phyloP scores from a whole-genome alignment of 2,329 filamentous ascomycete genomes.

The Talaromyces verruculosus region DNA sequence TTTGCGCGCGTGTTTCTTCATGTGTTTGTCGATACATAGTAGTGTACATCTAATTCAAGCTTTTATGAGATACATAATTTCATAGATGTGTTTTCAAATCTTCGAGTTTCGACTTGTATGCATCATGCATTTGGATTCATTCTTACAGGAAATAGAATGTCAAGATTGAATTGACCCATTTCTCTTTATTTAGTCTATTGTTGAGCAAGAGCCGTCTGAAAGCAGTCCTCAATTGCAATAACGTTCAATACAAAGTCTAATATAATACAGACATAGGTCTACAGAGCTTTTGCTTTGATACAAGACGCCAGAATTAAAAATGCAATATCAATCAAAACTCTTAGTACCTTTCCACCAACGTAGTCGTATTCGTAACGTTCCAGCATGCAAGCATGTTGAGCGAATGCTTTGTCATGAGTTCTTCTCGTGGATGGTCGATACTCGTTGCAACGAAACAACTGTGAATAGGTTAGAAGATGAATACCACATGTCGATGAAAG shows the following conservation, averaged over 20 bases:
- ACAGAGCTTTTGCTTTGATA: conserved; percentile 6
- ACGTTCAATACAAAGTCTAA: not conserved
- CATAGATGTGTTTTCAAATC: not conserved
- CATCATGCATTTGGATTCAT: not conserved
- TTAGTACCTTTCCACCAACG: not conserved
- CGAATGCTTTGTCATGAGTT: conserved; percentile 57
- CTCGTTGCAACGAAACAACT: conserved; percentile 87
- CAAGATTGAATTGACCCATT: no score
- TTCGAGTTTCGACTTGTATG: not conserved
- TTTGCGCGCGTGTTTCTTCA: not conserved
- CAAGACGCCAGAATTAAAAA: not conserved
- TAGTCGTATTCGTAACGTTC: not conserved
- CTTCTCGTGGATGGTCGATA: conserved; percentile 91
- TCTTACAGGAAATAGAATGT: no score
- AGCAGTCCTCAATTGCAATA: not conserved
- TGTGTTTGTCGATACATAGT: not conserved
- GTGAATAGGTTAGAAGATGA: conserved; percentile 10
- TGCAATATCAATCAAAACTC: not conserved
- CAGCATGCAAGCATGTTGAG: not conserved
- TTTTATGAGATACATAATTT: not conserved
- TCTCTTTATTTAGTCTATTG: no score
- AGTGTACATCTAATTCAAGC: conserved; percentile 8
- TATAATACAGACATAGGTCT: conserved; percentile 9
- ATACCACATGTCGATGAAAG: not conserved
- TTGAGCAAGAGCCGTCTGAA: not conserved